phyloP scores from a whole-genome alignment of 805 yeast genomes.

The Maudiozyma pseudohumilis region DNA sequence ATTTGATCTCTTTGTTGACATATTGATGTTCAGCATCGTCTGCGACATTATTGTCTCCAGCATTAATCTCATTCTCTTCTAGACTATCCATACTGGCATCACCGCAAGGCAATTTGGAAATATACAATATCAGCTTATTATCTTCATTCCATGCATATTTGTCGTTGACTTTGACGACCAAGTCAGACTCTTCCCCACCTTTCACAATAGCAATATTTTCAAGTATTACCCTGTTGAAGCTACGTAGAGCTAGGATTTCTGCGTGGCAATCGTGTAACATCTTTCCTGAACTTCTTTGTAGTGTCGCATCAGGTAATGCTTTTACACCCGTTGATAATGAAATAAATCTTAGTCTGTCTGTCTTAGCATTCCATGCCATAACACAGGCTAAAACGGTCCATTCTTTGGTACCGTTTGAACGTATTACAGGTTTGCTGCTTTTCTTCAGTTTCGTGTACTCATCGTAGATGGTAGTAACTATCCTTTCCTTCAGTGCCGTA shows the following conservation, averaged over 20 bases:
- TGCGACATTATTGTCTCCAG: slow-evolving; percentile 11
- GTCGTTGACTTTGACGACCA: not conserved
- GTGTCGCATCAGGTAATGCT: slow-evolving; percentile 46
- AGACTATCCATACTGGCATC: slow-evolving; percentile 60
- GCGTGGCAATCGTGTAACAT: slow-evolving; percentile 87
- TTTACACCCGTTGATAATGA: slow-evolving; percentile 77
- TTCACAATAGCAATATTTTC: slow-evolving; percentile 32
- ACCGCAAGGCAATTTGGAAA: slow-evolving; percentile 84
- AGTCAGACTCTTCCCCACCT: slow-evolving; percentile 10
- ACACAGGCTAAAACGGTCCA: slow-evolving; percentile 81
- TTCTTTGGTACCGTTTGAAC: slow-evolving; percentile 60
- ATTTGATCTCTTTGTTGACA: slow-evolving; percentile 17
- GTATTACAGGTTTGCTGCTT: slow-evolving; percentile 47
- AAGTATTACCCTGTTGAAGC: slow-evolving; percentile 53
- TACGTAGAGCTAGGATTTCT: slow-evolving; percentile 64
- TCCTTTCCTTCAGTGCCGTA: not conserved
- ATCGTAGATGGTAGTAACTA: slow-evolving; percentile 6
- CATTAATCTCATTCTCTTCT: slow-evolving; percentile 6
- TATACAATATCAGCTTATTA: slow-evolving; percentile 45
- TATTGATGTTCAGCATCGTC: slow-evolving; percentile 22
- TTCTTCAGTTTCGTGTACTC: slow-evolving; percentile 27
- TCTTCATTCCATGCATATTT: slow-evolving; percentile 29
- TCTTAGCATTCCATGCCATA: slow-evolving; percentile 34
- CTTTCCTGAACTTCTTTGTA: slow-evolving; percentile 40
- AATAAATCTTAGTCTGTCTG: slow-evolving; percentile 29